Percentiles rank a stretch among this genome's conserved stretches.
Conservation (phyloP, 805 yeast genomes). For the Starmerella bombicola region DNA sequence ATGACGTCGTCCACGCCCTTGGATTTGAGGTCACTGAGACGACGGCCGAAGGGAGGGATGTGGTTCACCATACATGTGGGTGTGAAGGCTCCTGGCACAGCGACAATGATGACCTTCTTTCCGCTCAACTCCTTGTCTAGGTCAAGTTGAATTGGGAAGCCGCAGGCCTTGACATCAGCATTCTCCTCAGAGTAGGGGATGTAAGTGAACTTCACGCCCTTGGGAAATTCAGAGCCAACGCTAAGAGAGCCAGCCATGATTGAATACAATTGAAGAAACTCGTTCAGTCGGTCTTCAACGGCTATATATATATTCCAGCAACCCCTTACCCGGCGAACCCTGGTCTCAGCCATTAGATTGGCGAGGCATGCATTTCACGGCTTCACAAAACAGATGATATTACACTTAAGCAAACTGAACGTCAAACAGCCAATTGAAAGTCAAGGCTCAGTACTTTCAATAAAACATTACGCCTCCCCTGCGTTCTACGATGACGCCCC, state of each 20-base stretch:
- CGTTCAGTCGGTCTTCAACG: no score
- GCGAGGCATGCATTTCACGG: no score
- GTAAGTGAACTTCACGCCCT: conserved; percentile 27
- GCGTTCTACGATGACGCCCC: no score
- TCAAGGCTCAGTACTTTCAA: no score
- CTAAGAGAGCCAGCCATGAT: conserved; percentile 10
- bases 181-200: conserved; percentile 28
- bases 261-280: no score
- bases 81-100: conserved; percentile 81
- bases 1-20: conserved; percentile 54
- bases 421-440: no score
- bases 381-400: no score
- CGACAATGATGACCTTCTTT: conserved; percentile 54
- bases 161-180: conserved; percentile 29
- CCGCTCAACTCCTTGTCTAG: conserved; percentile 29
- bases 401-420: no score
- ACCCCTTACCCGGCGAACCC: no score
- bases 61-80: conserved; percentile 67
- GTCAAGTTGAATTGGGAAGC: conserved; percentile 30
- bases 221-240: conserved; percentile 25
- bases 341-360: no score
- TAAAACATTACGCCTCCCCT: no score
- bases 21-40: conserved; percentile 38
- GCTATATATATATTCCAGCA: no score
- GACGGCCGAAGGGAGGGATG: conserved; percentile 51